These are phyloP conservation scores for Hypoxylon sp. DNA, from an alignment of 2,329 filamentous ascomycete species.

Conservation along the genomic window DNA sequence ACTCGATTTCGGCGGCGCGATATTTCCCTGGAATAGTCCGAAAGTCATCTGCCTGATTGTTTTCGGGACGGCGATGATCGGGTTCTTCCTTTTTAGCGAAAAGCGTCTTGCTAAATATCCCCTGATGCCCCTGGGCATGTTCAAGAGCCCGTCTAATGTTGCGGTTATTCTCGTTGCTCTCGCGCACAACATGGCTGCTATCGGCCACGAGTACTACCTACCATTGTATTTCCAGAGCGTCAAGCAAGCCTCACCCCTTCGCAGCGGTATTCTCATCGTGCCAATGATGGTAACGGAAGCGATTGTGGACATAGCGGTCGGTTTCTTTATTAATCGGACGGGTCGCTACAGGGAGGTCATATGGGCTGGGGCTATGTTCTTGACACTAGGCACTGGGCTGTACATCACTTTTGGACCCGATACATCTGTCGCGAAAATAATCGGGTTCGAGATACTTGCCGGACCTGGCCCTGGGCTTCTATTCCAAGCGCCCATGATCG, in stretches of 20 bases:
- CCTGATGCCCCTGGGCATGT: conserved; percentile 54
- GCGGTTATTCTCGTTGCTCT: conserved; percentile 55
- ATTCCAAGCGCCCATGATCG: conserved; percentile 60
- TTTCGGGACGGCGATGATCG: conserved; percentile 58
- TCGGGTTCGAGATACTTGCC: conserved; percentile 60
- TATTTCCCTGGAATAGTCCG: conserved; percentile 56
- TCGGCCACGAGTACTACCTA: conserved; percentile 60
- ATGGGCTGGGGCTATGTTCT: conserved; percentile 57
- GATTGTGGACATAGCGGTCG: conserved; percentile 51
- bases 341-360: conserved; percentile 56
- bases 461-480: conserved; percentile 58
- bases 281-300: conserved; percentile 56
- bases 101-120: conserved; percentile 56
- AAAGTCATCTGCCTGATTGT: conserved; percentile 56
- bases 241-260: conserved; percentile 54
- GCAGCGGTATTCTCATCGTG: conserved; percentile 55
- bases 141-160: conserved; percentile 54
- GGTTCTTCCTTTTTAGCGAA: conserved; percentile 54
- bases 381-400: conserved; percentile 55
- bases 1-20: conserved; percentile 59
- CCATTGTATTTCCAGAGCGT: conserved; percentile 61
- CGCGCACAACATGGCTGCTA: conserved; percentile 54
- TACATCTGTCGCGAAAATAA: conserved; percentile 55
- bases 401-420: conserved; percentile 52
- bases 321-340: conserved; percentile 51